These are phyloP conservation scores for Eustoma russellianum DNA, from an alignment of 257 asterid species.

Conservation along the genomic window DNA sequence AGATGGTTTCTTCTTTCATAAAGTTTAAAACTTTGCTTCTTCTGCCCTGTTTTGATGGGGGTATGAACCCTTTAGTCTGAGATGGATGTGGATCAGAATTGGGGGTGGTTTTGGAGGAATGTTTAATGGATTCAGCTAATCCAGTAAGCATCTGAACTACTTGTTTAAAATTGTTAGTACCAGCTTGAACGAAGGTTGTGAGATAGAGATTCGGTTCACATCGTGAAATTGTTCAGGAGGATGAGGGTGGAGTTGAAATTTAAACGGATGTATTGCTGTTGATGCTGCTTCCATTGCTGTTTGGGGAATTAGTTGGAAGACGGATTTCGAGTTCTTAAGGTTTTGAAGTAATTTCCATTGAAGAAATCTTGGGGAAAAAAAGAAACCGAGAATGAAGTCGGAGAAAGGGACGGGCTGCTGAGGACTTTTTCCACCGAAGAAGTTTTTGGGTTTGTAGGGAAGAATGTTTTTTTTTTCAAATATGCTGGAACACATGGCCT, in stretches of 20 bases:
- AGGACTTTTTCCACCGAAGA: too few species aligned
- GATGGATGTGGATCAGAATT: constrained; percentile 30
- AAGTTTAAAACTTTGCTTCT: constrained; percentile 79
- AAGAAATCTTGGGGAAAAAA: not conserved
- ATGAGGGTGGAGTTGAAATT: constrained; percentile 43
- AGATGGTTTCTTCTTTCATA: constrained; percentile 74
- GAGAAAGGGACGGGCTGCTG: too few species aligned
- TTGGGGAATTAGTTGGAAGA: constrained; percentile 43
- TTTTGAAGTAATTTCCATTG: constrained; percentile 46
- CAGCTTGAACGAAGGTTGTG: constrained; percentile 84
- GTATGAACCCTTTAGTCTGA: constrained; percentile 22
- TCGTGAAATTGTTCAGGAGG: constrained; percentile 49
- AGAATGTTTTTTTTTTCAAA: too few species aligned
- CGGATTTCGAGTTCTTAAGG: constrained; percentile 39
- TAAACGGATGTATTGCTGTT: constrained; percentile 30
- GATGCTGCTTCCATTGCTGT: constrained; percentile 51
- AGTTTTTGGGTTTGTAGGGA: too few species aligned
- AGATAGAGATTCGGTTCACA: constrained; percentile 72
- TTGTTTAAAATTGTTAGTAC: constrained; percentile 71
- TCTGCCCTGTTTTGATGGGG: constrained; percentile 61
- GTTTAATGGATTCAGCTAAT: constrained; percentile 44
- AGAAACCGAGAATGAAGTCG: too few species aligned
- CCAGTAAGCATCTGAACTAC: constrained; percentile 98
- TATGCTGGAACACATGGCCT: too few species aligned
- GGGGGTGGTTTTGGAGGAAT: constrained; percentile 16